These are phyloP conservation scores for Proliferodiscus dingleyae DNA, from an alignment of 2,329 filamentous ascomycete genomes.

Conservation along the genomic window DNA sequence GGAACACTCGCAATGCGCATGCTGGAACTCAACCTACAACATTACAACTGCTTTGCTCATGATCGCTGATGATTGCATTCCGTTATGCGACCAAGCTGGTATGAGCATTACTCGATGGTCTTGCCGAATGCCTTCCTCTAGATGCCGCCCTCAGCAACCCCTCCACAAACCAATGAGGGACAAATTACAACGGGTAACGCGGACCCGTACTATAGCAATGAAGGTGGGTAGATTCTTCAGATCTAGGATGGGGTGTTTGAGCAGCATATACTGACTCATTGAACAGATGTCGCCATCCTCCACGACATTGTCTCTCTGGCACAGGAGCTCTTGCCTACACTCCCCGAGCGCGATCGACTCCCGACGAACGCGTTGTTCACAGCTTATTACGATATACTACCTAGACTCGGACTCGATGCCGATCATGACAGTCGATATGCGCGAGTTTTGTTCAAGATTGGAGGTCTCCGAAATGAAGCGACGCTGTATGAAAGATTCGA, in stretches of 20 bases:
- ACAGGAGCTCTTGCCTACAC: conserved; percentile 54
- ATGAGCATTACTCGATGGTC: conserved; percentile 5
- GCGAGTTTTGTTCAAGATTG: conserved; percentile 74
- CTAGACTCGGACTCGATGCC: conserved; percentile 62
- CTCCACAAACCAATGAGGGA: conserved; percentile 24
- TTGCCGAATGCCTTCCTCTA: conserved; percentile 29
- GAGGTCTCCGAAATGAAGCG: conserved; percentile 53
- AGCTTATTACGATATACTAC: conserved; percentile 75
- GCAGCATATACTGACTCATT: conserved; percentile 8
- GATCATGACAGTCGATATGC: conserved; percentile 72
- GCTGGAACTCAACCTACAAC: conserved; percentile 9
- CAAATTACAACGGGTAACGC: conserved; percentile 12
- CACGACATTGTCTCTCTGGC: conserved; percentile 72
- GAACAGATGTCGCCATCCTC: conserved; percentile 69
- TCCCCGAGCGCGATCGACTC: conserved; percentile 57
- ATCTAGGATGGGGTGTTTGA: too few relatives aligned
- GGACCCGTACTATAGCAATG: conserved; percentile 53
- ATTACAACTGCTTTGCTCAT: conserved; percentile 6
- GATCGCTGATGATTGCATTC: conserved; percentile 5
- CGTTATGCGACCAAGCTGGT: conserved; percentile 19
- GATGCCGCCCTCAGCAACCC: conserved; percentile 25
- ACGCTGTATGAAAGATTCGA: conserved; percentile 67
- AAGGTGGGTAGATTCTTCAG: conserved; percentile 43
- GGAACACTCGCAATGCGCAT: conserved; percentile 3
- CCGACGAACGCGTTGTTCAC: conserved; percentile 75